Conservation (phyloP, 768 basidiomycete genomes). For the Pisolithus albus region DNA sequence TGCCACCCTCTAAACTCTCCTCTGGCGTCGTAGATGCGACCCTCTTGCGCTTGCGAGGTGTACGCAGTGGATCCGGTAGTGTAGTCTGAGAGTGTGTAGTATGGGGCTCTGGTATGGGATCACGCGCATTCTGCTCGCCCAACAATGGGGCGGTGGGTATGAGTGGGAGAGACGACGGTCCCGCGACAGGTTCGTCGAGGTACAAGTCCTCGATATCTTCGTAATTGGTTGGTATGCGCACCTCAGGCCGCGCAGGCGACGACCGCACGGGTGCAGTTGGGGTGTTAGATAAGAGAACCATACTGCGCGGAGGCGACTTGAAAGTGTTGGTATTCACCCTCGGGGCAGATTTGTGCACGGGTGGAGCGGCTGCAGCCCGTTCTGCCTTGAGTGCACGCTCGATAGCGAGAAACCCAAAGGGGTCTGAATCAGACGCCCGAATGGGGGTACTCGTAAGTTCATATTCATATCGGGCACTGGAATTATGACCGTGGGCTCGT, state of each 20-base stretch:
- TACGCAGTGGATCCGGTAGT: constrained; percentile 23
- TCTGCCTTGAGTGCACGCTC: constrained; percentile 44
- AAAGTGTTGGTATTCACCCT: constrained; percentile 5
- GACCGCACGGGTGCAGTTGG: constrained; percentile 12
- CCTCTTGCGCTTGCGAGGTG: constrained; percentile 25
- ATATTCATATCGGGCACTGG: constrained; percentile 14
- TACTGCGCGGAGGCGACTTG: constrained; percentile 17
- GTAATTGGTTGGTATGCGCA: constrained; percentile 25
- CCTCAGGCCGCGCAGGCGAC: constrained; percentile 32
- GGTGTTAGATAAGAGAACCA: constrained; percentile 10
- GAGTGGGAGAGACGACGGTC: constrained; percentile 16
- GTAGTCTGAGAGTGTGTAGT: constrained; percentile 9
- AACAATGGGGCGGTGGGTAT: constrained; percentile 19
- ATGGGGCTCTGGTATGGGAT: constrained; percentile 2
- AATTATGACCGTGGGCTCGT: constrained; percentile 1
- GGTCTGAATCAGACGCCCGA: constrained; percentile 36
- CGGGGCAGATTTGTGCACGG: constrained; percentile 5
- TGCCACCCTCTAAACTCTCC: constrained; percentile 2
- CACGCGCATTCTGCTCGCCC: constrained; percentile 14
- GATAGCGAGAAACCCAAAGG: constrained; percentile 52
- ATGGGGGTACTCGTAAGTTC: constrained; percentile 14
- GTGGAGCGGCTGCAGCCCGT: constrained; percentile 20
- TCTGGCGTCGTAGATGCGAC: constrained; percentile 4
- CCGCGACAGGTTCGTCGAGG: constrained; percentile 25
- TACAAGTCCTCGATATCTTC: constrained; percentile 31